Percentiles rank a stretch among this genome's conserved stretches.
These are phyloP conservation scores for Citrullus colocynthis DNA, from an alignment of 306 rosid genomes.

Conservation along the genomic window DNA sequence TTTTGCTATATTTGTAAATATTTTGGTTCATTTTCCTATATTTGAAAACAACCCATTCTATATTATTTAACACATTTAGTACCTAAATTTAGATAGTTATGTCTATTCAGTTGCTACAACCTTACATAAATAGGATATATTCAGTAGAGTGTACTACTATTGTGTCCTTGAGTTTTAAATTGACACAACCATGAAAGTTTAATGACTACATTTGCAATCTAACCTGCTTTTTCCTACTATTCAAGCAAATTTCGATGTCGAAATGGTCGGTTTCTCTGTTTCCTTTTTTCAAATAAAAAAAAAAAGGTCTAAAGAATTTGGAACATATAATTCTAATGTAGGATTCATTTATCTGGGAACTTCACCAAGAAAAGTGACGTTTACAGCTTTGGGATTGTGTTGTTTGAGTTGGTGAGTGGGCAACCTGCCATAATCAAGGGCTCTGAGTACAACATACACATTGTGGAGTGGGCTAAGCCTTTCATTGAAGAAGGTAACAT, in stretches of 20 bases:
- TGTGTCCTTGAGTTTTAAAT: too few species aligned
- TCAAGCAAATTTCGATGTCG: neutral
- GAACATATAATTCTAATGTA: neutral
- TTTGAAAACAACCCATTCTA: too few species aligned
- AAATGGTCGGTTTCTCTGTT: neutral
- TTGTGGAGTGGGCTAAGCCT: conserved; percentile 16
- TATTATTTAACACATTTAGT: too few species aligned
- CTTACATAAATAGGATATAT: too few species aligned
- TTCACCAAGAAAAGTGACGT: conserved; percentile 16
- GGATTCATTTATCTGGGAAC: conserved; percentile 1
- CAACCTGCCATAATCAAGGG: conserved; percentile 12
- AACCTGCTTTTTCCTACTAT: neutral
- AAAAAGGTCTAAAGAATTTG: neutral
- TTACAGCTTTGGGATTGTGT: conserved; percentile 16
- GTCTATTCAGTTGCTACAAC: too few species aligned
- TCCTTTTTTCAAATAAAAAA: neutral
- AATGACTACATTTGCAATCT: neutral
- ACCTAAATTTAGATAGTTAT: too few species aligned
- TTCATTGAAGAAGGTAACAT: conserved; percentile 5
- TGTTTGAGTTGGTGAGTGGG: conserved; percentile 17
- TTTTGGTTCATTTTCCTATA: too few species aligned
- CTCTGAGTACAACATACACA: conserved; percentile 4
- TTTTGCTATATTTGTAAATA: too few species aligned
- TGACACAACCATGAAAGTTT: too few species aligned
- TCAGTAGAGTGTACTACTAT: too few species aligned